phyloP scores from a whole-genome alignment of 1,139 yeast species.

The Suhomyces chickasaworum region DNA sequence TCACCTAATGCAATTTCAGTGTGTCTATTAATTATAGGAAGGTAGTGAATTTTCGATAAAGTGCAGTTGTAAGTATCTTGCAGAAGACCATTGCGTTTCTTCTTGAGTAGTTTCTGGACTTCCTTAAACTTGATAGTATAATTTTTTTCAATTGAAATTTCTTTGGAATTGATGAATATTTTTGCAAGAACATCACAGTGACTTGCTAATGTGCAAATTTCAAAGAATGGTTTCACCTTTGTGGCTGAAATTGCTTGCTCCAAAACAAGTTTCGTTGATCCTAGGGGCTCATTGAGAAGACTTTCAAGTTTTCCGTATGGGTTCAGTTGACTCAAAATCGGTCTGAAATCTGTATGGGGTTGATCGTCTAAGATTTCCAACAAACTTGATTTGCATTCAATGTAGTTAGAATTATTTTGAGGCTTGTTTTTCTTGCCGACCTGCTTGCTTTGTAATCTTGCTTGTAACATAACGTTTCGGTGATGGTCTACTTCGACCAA shows the following conservation, averaged over 20 bases:
- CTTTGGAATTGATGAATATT: conserved; percentile 26
- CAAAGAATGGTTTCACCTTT: conserved; percentile 45
- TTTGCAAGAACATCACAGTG: conserved; percentile 45
- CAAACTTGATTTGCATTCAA: neutral
- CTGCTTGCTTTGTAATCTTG: neutral
- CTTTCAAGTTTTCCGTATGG: conserved; percentile 16
- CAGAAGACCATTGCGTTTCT: conserved; percentile 20
- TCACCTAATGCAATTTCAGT: conserved; percentile 80
- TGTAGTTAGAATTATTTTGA: neutral
- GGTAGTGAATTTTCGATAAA: conserved; percentile 54
- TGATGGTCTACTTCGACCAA: neutral
- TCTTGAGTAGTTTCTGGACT: conserved; percentile 18
- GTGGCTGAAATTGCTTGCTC: conserved; percentile 45
- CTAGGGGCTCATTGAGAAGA: conserved; percentile 28
- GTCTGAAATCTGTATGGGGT: conserved; percentile 8
- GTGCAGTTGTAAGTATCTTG: conserved; percentile 43
- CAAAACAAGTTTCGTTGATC: conserved; percentile 38
- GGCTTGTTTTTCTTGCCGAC: neutral
- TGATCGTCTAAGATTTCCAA: conserved; percentile 22
- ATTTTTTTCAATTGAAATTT: conserved; percentile 13
- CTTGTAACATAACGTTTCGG: neutral
- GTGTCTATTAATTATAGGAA: conserved; percentile 56
- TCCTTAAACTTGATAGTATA: conserved; percentile 8
- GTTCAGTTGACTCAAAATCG: conserved; percentile 8
- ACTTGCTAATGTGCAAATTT: conserved; percentile 50